Evolutionary conservation across 495 filamentous ascomycete genomes (phyloP).

Genomic region (Aspergillus funiculosus): DNA sequence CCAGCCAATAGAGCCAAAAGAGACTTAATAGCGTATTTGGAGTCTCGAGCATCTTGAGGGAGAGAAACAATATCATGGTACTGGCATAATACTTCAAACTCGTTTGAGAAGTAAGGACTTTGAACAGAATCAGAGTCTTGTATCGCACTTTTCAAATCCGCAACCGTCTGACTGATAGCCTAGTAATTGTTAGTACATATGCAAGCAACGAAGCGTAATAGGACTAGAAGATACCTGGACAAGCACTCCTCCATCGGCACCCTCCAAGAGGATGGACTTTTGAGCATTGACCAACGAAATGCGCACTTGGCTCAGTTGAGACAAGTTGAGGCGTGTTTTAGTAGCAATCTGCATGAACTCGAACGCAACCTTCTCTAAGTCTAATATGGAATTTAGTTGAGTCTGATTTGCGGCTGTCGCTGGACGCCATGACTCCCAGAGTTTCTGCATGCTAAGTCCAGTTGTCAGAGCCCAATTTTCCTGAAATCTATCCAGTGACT

Average conservation of each 20-base stretch:
- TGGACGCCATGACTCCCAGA: slow-evolving; percentile 73
- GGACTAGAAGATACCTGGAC: slow-evolving; percentile 20
- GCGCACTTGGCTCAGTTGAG: slow-evolving; percentile 35
- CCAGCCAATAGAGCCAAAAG: slow-evolving; percentile 38
- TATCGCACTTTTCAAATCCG: slow-evolving; percentile 44
- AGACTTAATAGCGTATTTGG: slow-evolving; percentile 22
- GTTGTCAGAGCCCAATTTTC: slow-evolving; percentile 56
- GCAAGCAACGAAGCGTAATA: background rate
- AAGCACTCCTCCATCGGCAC: slow-evolving; percentile 33
- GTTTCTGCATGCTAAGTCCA: slow-evolving; percentile 75
- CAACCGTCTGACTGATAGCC: slow-evolving; percentile 53
- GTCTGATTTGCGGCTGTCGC: slow-evolving; percentile 49
- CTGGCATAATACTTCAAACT: slow-evolving; percentile 65
- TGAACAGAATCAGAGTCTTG: slow-evolving; percentile 34
- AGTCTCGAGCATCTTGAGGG: slow-evolving; percentile 11
- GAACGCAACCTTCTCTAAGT: slow-evolving; percentile 63
- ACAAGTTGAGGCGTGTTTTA: slow-evolving; percentile 38
- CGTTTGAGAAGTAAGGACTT: slow-evolving; percentile 46
- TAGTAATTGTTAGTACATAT: slow-evolving; percentile 17
- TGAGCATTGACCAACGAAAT: slow-evolving; percentile 42
- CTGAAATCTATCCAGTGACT: slow-evolving; percentile 43
- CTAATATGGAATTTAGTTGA: slow-evolving; percentile 46
- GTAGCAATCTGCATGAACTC: slow-evolving; percentile 61
- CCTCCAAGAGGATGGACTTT: slow-evolving; percentile 34
- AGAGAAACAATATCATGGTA: slow-evolving; percentile 44